Evolutionary conservation across 2,329 filamentous ascomycete genomes (phyloP).

Genomic region (Pseudogymnoascus verrucosus): DNA sequence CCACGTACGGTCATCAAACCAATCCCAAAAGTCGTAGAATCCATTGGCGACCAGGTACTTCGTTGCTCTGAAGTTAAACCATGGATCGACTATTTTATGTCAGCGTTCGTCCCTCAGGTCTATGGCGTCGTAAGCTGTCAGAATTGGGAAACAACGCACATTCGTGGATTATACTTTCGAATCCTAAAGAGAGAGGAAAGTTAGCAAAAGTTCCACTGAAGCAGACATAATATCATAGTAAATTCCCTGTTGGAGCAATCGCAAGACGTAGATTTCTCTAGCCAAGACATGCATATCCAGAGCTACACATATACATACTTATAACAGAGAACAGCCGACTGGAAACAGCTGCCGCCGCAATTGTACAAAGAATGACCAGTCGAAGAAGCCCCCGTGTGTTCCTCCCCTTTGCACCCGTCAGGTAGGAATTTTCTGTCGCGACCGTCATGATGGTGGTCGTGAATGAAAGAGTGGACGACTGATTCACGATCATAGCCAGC

Average conservation of each 20-base stretch:
- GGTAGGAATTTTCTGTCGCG: slow-evolving; percentile 38
- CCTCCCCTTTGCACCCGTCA: slow-evolving; percentile 70
- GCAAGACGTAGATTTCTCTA: slow-evolving; percentile 7
- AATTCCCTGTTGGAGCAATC: not conserved
- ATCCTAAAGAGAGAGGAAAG: slow-evolving; percentile 49
- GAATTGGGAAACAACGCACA: slow-evolving; percentile 53
- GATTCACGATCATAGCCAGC: slow-evolving; percentile 9
- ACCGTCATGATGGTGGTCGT: slow-evolving; percentile 32
- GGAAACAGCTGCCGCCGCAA: slow-evolving; percentile 83
- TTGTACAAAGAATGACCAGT: slow-evolving; percentile 81
- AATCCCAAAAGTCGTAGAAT: slow-evolving; percentile 99
- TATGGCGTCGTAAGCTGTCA: slow-evolving; percentile 2
- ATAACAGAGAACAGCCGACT: slow-evolving; percentile 98
- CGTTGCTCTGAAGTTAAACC: slow-evolving; percentile 99
- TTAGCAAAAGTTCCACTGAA: slow-evolving; percentile 19
- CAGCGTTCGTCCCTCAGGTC: slow-evolving; percentile 25
- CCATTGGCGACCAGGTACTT: slow-evolving; percentile 96
- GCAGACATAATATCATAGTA: not conserved
- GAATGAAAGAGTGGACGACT: slow-evolving; percentile 13
- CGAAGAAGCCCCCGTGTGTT: slow-evolving; percentile 80
- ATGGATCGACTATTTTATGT: slow-evolving; percentile 73
- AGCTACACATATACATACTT: slow-evolving; percentile 51
- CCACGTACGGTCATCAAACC: slow-evolving; percentile 99
- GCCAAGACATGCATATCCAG: slow-evolving; percentile 4
- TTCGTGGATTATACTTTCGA: slow-evolving; percentile 99